Evolutionary conservation across 2,329 filamentous ascomycete species (phyloP).

Genomic region (Ophiocordyceps sinensis): DNA sequence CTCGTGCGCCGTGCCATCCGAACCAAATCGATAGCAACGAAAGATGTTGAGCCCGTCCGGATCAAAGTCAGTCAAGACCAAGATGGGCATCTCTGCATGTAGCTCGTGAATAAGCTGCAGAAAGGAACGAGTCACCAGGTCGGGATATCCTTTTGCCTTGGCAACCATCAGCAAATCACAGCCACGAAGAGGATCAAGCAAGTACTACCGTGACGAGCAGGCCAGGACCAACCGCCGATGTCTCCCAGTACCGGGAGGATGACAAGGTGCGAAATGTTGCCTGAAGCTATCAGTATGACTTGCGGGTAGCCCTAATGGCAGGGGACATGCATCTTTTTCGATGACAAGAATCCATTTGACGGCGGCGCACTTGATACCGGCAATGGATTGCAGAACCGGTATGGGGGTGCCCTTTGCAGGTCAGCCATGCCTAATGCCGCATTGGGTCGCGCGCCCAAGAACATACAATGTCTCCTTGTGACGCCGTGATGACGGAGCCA

Average conservation of each 20-base stretch:
- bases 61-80: constrained; percentile 59
- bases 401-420: constrained; percentile 41
- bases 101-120: constrained; percentile 36
- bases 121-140: constrained; percentile 54
- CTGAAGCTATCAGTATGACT: constrained; percentile 24
- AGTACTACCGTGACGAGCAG: constrained; percentile 49
- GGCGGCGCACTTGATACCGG: constrained; percentile 30
- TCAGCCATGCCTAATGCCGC: constrained; percentile 4
- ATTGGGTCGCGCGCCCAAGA: neutral
- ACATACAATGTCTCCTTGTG: constrained; percentile 14
- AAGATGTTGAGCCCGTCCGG: constrained; percentile 64
- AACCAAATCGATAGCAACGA: constrained; percentile 59
- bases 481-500: constrained; percentile 21
- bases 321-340: constrained; percentile 54
- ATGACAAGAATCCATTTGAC: constrained; percentile 56
- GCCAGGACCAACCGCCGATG: constrained; percentile 35
- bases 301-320: too few species aligned
- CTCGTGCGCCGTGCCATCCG: constrained; percentile 47
- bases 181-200: neutral
- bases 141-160: constrained; percentile 72
- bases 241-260: constrained; percentile 38
- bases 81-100: constrained; percentile 38
- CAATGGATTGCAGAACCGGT: constrained; percentile 35
- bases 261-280: constrained; percentile 61
- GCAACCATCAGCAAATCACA: neutral